Percentiles rank a stretch among this genome's conserved stretches.
Conservation (phyloP, 1,284 basidiomycete species). For the Dichomitus squalens region DNA sequence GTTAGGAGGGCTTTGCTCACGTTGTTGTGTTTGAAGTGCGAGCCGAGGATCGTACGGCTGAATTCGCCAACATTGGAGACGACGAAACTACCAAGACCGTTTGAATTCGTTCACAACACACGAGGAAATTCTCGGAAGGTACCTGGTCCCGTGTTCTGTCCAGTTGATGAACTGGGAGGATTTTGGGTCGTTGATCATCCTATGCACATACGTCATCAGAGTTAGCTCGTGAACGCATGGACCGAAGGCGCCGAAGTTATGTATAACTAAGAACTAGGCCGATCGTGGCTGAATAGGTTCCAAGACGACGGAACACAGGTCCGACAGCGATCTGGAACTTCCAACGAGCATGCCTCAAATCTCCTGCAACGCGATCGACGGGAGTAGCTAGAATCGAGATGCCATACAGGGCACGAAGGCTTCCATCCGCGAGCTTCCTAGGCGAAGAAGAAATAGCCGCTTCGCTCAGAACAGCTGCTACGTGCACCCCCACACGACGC, state of each 20-base stretch:
- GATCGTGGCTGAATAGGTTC: slow-evolving; percentile 9
- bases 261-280: slow-evolving; percentile 12
- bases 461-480: not conserved
- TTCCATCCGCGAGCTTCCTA: slow-evolving; percentile 5
- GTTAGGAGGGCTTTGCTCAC: slow-evolving; percentile 41
- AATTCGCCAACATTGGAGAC: slow-evolving; percentile 84
- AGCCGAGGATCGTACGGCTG: slow-evolving; percentile 76
- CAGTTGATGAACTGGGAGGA: slow-evolving; percentile 76
- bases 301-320: slow-evolving; percentile 10
- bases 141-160: slow-evolving; percentile 77
- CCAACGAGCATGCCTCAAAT: not conserved
- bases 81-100: slow-evolving; percentile 54
- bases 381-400: slow-evolving; percentile 1
- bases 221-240: slow-evolving; percentile 3
- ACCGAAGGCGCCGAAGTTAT: slow-evolving; percentile 11
- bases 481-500: not conserved
- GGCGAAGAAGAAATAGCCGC: not conserved
- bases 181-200: slow-evolving; percentile 83
- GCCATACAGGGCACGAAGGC: slow-evolving; percentile 5
- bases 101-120: slow-evolving; percentile 4
- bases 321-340: slow-evolving; percentile 13
- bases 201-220: slow-evolving; percentile 29
- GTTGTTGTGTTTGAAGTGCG: slow-evolving; percentile 85
- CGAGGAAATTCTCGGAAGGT: not conserved
- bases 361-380: slow-evolving; percentile 4